Conservation (phyloP, 176 grass and related monocot species). For the Lolium rigidum region DNA sequence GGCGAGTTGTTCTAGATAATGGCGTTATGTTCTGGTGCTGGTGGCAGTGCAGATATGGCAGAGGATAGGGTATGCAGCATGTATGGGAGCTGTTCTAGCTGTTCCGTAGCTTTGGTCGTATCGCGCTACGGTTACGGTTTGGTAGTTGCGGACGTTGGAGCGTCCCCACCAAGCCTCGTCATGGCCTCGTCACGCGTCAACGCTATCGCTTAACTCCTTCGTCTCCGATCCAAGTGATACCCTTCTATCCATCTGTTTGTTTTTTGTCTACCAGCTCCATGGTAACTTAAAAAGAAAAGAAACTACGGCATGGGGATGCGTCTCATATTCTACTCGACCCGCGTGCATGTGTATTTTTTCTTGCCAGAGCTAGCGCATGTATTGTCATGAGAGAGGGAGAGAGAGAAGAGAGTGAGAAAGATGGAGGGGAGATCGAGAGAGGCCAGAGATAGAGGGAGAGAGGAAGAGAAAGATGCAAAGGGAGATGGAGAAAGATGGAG, state of each 20-base stretch:
- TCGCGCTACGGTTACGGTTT: not conserved
- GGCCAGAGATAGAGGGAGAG: not conserved
- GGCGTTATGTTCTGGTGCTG: not conserved
- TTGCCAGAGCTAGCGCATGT: not conserved
- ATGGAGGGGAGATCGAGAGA: not conserved
- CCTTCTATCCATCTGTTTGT: not conserved
- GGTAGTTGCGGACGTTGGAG: slow-evolving; percentile 36
- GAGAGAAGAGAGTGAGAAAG: not conserved
- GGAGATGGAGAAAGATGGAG: too few relatives aligned
- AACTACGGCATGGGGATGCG: not conserved
- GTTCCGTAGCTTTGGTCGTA: not conserved
- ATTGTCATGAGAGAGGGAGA: not conserved
- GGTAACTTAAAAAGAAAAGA: not conserved
- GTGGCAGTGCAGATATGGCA: slow-evolving; percentile 7
- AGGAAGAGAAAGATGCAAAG: too few relatives aligned
- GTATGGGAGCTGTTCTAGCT: not conserved
- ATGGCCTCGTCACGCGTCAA: slow-evolving; percentile 50
- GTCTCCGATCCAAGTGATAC: not conserved
- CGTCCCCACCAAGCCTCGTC: slow-evolving; percentile 48
- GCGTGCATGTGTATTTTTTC: not conserved
- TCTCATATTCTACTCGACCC: not conserved
- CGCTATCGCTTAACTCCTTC: not conserved
- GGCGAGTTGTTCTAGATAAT: not conserved
- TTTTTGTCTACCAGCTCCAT: not conserved
- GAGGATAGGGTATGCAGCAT: not conserved